Conservation (phyloP, 1,284 basidiomycete genomes). For the Ustilago sp. region DNA sequence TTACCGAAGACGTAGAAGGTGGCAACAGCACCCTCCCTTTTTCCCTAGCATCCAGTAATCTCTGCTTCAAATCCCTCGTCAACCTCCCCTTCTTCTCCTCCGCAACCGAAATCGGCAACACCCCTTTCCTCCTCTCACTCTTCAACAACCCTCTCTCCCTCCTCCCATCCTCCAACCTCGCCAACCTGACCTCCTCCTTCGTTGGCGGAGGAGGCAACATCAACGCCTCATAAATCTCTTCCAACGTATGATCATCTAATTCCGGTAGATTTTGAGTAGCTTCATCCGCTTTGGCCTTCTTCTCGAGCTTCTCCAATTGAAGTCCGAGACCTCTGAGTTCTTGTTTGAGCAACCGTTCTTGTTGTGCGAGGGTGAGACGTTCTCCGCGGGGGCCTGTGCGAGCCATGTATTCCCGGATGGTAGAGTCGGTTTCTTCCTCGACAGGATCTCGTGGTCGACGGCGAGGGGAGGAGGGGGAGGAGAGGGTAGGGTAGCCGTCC, state of each 20-base stretch:
- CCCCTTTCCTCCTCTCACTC: neutral
- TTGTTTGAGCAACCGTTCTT: constrained; percentile 47
- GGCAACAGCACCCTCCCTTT: constrained; percentile 32
- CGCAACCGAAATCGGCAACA: constrained; percentile 11
- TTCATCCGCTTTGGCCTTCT: constrained; percentile 49
- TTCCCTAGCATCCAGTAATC: constrained; percentile 41
- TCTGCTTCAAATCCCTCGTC: constrained; percentile 28
- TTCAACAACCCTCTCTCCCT: constrained; percentile 19
- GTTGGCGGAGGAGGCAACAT: constrained; percentile 45
- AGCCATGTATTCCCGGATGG: constrained; percentile 46
- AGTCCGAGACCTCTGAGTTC: constrained; percentile 53
- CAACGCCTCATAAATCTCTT: constrained; percentile 61
- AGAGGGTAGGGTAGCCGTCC: constrained; percentile 10
- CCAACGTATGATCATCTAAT: constrained; percentile 60
- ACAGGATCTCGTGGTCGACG: constrained; percentile 16
- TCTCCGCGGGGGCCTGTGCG: constrained; percentile 41
- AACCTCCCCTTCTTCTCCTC: constrained; percentile 18
- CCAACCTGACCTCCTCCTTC: constrained; percentile 40
- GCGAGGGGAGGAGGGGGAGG: neutral
- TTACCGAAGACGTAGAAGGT: constrained; percentile 8
- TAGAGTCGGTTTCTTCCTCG: constrained; percentile 32
- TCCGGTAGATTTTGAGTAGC: constrained; percentile 56
- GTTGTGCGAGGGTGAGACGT: constrained; percentile 36
- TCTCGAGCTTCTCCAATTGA: constrained; percentile 47
- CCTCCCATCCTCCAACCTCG: constrained; percentile 33